Evolutionary conservation across 768 basidiomycete genomes (phyloP).

Genomic region (Pleurotus citrinopileatus): DNA sequence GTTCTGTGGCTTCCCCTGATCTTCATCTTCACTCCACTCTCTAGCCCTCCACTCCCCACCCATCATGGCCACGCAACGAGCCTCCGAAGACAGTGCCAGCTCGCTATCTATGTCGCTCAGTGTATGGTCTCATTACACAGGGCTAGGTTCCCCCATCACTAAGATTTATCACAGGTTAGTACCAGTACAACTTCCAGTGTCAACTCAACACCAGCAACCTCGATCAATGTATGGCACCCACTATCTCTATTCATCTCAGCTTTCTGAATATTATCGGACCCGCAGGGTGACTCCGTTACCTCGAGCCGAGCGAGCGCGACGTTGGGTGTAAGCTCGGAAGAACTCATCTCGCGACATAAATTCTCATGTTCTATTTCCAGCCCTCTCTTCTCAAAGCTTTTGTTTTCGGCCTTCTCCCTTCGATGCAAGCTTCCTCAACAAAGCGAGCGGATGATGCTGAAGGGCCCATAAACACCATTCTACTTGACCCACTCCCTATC

Average conservation of each 20-base stretch:
- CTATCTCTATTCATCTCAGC: not conserved
- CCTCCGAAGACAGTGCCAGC: too few relatives aligned
- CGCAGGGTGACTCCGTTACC: not conserved
- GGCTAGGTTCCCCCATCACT: too few relatives aligned
- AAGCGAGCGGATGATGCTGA: not conserved
- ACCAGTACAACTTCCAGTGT: too few relatives aligned
- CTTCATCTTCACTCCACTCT: not conserved
- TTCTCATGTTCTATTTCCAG: conserved; percentile 1
- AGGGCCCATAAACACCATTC: not conserved
- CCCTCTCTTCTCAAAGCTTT: not conserved
- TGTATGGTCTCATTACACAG: too few relatives aligned
- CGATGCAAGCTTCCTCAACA: not conserved
- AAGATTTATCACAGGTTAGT: too few relatives aligned
- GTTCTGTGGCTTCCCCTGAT: too few relatives aligned
- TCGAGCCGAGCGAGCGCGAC: not conserved
- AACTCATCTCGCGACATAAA: not conserved
- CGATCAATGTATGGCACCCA: not conserved
- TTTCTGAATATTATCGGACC: not conserved
- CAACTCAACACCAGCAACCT: not conserved
- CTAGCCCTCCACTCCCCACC: too few relatives aligned
- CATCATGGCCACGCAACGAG: too few relatives aligned
- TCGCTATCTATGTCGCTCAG: too few relatives aligned
- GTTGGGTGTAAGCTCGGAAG: conserved; percentile 5
- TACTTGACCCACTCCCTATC: not conserved
- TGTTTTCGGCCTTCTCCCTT: not conserved